Evolutionary conservation across 495 filamentous ascomycete genomes (phyloP), one percentile per base, ranked within the genome.

Genomic region (Thermothielavioides terrestris): DNA sequence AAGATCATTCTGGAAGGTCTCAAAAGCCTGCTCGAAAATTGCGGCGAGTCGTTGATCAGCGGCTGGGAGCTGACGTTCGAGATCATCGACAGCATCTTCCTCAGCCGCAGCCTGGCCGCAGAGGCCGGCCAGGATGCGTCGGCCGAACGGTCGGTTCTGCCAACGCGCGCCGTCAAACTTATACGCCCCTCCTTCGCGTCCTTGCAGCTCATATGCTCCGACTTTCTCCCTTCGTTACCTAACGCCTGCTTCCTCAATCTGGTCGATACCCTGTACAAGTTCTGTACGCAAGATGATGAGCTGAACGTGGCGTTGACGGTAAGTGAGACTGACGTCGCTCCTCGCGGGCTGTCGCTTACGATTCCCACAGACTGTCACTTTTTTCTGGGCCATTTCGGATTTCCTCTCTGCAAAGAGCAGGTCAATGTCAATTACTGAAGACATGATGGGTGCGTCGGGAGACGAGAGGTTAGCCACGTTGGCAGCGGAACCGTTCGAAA

Each of bases 301-400:
- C 78, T 98, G 46, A 98, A 98, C 56, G 94, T 96, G 48, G 94
- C 90, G 0, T 71, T 98, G 14, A 96, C 94, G 14, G 83, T 84
- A 69, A 64, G 77, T 58, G 0, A 7, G 27, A 15, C 23, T 5
- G 27, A 12, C 18, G 21, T 0, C 6, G 20, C 1, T 11, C 12
- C 4, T 1, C 1, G 15, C 38, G 5, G n/a, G 2, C 21, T 21
- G 18, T 1, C 37, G 30, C 67, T 68, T 47, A 71, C 60, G 20
- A 42, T 15, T 14, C n/a, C n/a, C 53, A 23, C 49, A 84, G 78
- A 90, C 88, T 1, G 84, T 92, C 10, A 94, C 91, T 0, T 94
- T 94, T 59, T 95, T 94, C 68, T 95, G 89, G 85, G 89, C 88
- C 53, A 78, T 94, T 11, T 95, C 92, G 2, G 90, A 95, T 63